These are phyloP conservation scores for Pythium periplocum DNA, from an alignment of 352 stramenopile genomes.

Conservation along the genomic window DNA sequence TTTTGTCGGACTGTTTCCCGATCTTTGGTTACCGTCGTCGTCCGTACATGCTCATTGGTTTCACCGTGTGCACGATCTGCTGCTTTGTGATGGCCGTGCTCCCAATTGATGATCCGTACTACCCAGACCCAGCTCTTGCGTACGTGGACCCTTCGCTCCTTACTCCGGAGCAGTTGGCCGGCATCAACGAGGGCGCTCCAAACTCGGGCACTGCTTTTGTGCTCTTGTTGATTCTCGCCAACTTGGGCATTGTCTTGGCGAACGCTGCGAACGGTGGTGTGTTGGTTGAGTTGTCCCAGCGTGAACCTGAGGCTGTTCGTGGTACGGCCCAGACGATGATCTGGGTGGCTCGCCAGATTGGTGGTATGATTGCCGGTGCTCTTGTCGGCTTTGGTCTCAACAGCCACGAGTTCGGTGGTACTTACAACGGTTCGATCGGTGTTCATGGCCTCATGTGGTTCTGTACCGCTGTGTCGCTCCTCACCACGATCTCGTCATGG, in stretches of 20 bases:
- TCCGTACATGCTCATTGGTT: conserved; percentile 46
- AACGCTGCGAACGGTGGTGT: conserved; percentile 42
- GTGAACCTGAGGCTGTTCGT: conserved; percentile 19
- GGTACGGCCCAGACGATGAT: conserved; percentile 28
- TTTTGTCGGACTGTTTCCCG: conserved; percentile 49
- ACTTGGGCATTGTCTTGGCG: conserved; percentile 49
- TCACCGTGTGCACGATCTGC: conserved; percentile 13
- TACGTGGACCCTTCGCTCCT: conserved; percentile 9
- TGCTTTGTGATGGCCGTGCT: conserved; percentile 22
- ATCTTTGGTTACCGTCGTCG: conserved; percentile 44
- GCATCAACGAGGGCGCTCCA: conserved; percentile 22
- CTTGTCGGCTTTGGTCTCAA: conserved; percentile 32
- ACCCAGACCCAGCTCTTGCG: conserved; percentile 12
- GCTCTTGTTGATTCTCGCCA: conserved; percentile 43
- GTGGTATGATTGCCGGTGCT: conserved; percentile 10
- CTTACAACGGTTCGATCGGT: conserved; percentile 13
- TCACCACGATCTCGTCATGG: conserved; percentile 9
- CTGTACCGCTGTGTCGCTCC: conserved; percentile 16
- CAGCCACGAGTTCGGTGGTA: conserved; percentile 20
- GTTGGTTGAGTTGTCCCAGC: conserved; percentile 30
- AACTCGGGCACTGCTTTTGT: conserved; percentile 26
- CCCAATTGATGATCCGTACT: conserved; percentile 20
- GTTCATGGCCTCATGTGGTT: conserved; percentile 14
- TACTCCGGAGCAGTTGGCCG: conserved; percentile 7
- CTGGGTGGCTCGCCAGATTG: conserved; percentile 15